These are phyloP conservation scores for Colletotrichum sp. DNA, from an alignment of 2,329 filamentous ascomycete species.

Conservation along the genomic window DNA sequence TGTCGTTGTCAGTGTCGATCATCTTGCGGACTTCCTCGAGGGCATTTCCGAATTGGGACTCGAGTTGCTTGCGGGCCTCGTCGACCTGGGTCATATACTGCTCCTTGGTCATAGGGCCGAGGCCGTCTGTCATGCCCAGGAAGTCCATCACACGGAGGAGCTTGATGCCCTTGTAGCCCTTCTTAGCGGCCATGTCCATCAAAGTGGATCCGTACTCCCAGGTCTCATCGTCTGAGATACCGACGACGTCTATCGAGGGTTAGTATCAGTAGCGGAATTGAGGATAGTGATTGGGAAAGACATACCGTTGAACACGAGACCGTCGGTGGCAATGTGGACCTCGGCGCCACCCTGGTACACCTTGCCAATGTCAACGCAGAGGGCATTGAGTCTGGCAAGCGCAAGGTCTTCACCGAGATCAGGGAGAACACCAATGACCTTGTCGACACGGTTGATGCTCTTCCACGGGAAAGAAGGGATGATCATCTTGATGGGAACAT, in stretches of 20 bases:
- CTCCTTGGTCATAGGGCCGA: slow-evolving; percentile 19
- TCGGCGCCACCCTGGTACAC: slow-evolving; percentile 44
- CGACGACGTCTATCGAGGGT: slow-evolving; percentile 40
- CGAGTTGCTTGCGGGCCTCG: slow-evolving; percentile 11
- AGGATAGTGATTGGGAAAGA: not conserved
- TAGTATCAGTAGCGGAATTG: not conserved
- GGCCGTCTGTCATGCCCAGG: slow-evolving; percentile 24
- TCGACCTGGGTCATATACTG: slow-evolving; percentile 11
- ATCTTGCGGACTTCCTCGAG: slow-evolving; percentile 14
- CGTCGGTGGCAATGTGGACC: slow-evolving; percentile 46
- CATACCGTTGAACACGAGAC: slow-evolving; percentile 36
- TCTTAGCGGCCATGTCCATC: slow-evolving; percentile 36
- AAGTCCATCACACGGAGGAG: slow-evolving; percentile 42
- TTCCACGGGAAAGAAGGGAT: slow-evolving; percentile 26
- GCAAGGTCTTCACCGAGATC: slow-evolving; percentile 48
- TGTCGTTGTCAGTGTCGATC: slow-evolving; percentile 25
- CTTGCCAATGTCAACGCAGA: slow-evolving; percentile 41
- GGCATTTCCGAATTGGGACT: slow-evolving; percentile 15
- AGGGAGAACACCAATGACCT: slow-evolving; percentile 38
- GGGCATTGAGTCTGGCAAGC: slow-evolving; percentile 39
- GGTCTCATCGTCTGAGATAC: slow-evolving; percentile 42
- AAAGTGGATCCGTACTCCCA: slow-evolving; percentile 44
- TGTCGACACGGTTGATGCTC: slow-evolving; percentile 29
- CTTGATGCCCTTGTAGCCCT: slow-evolving; percentile 34
- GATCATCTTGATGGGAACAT: slow-evolving; percentile 19